phyloP scores from a whole-genome alignment of 1,284 basidiomycete genomes.

The Hemileia vastatrix region DNA sequence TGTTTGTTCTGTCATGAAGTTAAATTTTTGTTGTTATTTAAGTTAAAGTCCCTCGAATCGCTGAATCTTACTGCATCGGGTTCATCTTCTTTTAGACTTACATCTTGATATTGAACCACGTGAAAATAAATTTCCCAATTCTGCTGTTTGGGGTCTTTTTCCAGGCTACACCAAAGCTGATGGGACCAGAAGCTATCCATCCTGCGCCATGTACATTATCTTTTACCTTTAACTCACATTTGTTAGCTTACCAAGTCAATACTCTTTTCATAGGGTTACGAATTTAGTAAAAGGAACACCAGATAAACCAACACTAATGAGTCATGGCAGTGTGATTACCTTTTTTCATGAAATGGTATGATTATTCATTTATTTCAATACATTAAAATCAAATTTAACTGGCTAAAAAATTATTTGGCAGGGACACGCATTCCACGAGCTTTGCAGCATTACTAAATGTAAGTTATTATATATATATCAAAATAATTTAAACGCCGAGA shows the following conservation, averaged over 20 bases:
- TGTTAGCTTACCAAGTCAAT: too few species aligned
- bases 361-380: conserved; percentile 50
- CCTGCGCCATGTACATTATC: conserved; percentile 68
- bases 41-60: too few species aligned
- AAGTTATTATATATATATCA: conserved; percentile 67
- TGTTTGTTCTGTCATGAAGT: too few species aligned
- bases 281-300: conserved; percentile 72
- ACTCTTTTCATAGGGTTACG: too few species aligned
- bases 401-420: conserved; percentile 52
- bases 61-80: too few species aligned
- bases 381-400: not conserved
- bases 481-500: conserved; percentile 21
- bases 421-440: conserved; percentile 75
- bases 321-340: conserved; percentile 55
- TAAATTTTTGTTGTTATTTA: too few species aligned
- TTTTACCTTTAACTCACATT: too few species aligned
- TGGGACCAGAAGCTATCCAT: conserved; percentile 59
- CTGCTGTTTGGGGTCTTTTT: conserved; percentile 64
- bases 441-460: conserved; percentile 62
- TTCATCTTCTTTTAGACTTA: too few species aligned
- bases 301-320: conserved; percentile 68
- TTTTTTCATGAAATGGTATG: conserved; percentile 45
- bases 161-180: conserved; percentile 35
- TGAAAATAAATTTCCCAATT: conserved; percentile 65
- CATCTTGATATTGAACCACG: conserved; percentile 79